phyloP scores from a whole-genome alignment of 805 yeast genomes.

The Kodamaea kaohsiungensis region DNA sequence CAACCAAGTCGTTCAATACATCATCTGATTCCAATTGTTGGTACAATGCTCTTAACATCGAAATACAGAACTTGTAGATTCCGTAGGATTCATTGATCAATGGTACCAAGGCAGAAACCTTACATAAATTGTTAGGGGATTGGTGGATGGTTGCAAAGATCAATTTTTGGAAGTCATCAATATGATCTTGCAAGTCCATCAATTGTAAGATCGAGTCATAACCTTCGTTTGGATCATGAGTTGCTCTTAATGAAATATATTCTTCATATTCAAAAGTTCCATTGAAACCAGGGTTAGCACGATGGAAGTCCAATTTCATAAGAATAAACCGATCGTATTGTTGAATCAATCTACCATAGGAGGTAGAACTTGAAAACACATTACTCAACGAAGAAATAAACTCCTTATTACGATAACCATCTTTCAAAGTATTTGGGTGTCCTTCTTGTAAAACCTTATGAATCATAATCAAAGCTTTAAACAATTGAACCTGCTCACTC shows the following conservation, averaged over 20 bases:
- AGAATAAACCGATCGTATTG: slow-evolving; percentile 74
- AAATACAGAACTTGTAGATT: slow-evolving; percentile 81
- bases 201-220: slow-evolving; percentile 85
- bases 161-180: slow-evolving; percentile 75
- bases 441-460: slow-evolving; percentile 98
- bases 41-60: slow-evolving; percentile 89
- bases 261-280: slow-evolving; percentile 97
- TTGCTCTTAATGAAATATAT: slow-evolving; percentile 81
- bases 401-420: slow-evolving; percentile 74
- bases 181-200: slow-evolving; percentile 80
- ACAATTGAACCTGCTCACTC: slow-evolving; percentile 78
- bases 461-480: slow-evolving; percentile 80
- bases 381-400: slow-evolving; percentile 78
- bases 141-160: slow-evolving; percentile 71
- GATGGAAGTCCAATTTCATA: slow-evolving; percentile 78
- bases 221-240: slow-evolving; percentile 94
- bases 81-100: slow-evolving; percentile 91
- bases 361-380: slow-evolving; percentile 43
- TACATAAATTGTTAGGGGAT: slow-evolving; percentile 66
- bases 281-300: slow-evolving; percentile 82
- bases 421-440: slow-evolving; percentile 80
- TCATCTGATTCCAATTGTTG: slow-evolving; percentile 71
- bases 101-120: slow-evolving; percentile 85
- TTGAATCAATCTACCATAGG: slow-evolving; percentile 70
- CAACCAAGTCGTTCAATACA: slow-evolving; percentile 71